Percentiles rank a stretch among this genome's conserved stretches.
Conservation (phyloP, 2,329 filamentous ascomycete genomes). For the Fusarium veterinarium region DNA sequence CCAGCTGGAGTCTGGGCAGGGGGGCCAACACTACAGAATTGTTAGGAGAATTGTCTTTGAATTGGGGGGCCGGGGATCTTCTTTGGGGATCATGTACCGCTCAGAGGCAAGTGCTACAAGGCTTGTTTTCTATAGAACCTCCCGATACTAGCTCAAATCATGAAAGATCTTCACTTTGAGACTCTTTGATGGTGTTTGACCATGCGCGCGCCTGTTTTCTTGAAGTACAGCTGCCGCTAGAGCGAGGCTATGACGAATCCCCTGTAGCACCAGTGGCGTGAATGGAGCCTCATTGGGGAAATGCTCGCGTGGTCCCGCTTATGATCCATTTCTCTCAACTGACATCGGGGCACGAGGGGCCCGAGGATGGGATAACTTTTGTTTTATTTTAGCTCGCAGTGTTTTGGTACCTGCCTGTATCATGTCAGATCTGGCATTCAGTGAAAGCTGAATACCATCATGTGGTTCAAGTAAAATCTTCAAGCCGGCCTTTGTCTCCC, state of each 20-base stretch:
- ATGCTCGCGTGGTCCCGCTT: constrained; percentile 42
- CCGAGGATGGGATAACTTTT: not conserved
- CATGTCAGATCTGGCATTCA: not conserved
- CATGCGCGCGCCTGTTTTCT: constrained; percentile 32
- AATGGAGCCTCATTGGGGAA: constrained; percentile 38
- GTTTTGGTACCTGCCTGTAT: not conserved
- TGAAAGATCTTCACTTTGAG: not conserved
- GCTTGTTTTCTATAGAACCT: not conserved
- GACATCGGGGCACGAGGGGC: not conserved
- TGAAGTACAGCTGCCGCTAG: constrained; percentile 11
- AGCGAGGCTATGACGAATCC: constrained; percentile 30
- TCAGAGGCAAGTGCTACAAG: not conserved
- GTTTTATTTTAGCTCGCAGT: not conserved
- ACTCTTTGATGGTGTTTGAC: constrained; percentile 24
- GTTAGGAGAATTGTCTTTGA: constrained; percentile 1
- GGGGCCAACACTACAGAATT: not conserved
- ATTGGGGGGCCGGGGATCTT: not conserved
- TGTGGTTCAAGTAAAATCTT: not conserved
- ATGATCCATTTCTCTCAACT: not conserved
- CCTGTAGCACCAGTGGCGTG: constrained; percentile 14
- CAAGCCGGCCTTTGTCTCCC: not conserved
- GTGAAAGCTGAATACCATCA: not conserved
- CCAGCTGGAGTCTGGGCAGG: not conserved
- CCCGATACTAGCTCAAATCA: not conserved
- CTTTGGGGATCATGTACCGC: not conserved